A percentile compares a stretch with the other conserved stretches of the same genome.
These are phyloP conservation scores for Penicilliopsis zonata DNA, from an alignment of 495 filamentous ascomycete genomes.

Conservation along the genomic window DNA sequence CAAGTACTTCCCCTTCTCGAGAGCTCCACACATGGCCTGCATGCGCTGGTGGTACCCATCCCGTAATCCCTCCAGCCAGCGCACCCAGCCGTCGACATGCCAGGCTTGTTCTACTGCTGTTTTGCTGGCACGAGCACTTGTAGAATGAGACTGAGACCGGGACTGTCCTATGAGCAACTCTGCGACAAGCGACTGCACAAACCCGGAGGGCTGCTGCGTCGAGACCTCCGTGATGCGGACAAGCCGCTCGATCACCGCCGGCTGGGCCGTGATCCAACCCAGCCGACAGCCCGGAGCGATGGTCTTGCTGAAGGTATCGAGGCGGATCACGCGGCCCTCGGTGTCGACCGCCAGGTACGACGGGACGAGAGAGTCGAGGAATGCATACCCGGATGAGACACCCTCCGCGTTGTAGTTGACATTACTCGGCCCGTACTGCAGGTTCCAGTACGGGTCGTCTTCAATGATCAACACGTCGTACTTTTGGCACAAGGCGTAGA, in stretches of 20 bases:
- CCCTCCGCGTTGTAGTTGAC: slow-evolving; percentile 31
- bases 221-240: slow-evolving; percentile 58
- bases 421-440: slow-evolving; percentile 48
- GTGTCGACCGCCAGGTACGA: slow-evolving; percentile 65
- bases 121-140: slow-evolving; percentile 13
- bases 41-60: slow-evolving; percentile 75
- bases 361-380: slow-evolving; percentile 75
- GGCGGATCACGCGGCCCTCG: slow-evolving; percentile 76
- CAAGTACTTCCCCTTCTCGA: slow-evolving; percentile 52
- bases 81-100: slow-evolving; percentile 77
- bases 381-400: slow-evolving; percentile 59
- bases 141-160: slow-evolving; percentile 12
- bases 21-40: slow-evolving; percentile 55
- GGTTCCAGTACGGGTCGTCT: slow-evolving; percentile 94
- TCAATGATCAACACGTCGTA: slow-evolving; percentile 90
- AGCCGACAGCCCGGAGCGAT: slow-evolving; percentile 63
- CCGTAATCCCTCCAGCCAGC: slow-evolving; percentile 76
- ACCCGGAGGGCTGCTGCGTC: slow-evolving; percentile 78
- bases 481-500: slow-evolving; percentile 69
- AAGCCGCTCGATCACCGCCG: slow-evolving; percentile 60
- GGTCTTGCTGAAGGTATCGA: slow-evolving; percentile 78
- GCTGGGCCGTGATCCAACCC: slow-evolving; percentile 75
- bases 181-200: slow-evolving; percentile 72
- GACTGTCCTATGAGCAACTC: slow-evolving; percentile 64
- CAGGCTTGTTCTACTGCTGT: slow-evolving; percentile 39